These are phyloP conservation scores for Alternaria arbusti DNA, from an alignment of 2,329 filamentous ascomycete species.

Conservation along the genomic window DNA sequence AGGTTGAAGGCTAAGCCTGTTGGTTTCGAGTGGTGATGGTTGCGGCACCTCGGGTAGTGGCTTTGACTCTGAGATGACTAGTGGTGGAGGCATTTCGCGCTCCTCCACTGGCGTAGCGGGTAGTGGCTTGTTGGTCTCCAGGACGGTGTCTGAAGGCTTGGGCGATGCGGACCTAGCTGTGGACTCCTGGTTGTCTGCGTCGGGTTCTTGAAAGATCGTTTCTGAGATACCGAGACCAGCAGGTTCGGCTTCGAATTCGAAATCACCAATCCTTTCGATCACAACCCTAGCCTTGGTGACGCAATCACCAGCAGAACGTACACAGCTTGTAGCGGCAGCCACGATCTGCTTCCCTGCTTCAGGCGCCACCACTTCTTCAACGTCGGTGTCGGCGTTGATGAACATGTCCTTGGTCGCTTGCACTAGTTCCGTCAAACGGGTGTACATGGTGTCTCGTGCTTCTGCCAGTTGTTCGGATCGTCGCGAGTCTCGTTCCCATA, in stretches of 20 bases:
- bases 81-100: conserved; percentile 49
- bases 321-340: conserved; percentile 81
- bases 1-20: conserved; percentile 32
- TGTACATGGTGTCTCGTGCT: conserved; percentile 77
- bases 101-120: conserved; percentile 47
- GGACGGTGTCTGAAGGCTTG: conserved; percentile 17
- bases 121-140: conserved; percentile 47
- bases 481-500: conserved; percentile 77
- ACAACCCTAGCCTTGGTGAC: conserved; percentile 84
- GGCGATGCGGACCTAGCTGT: conserved; percentile 12
- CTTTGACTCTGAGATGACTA: conserved; percentile 65
- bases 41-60: conserved; percentile 70
- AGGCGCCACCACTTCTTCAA: conserved; percentile 78
- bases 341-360: conserved; percentile 79
- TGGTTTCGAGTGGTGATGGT: conserved; percentile 44
- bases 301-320: conserved; percentile 89
- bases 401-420: conserved; percentile 82
- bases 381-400: conserved; percentile 68
- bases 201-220: conserved; percentile 43
- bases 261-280: conserved; percentile 88
- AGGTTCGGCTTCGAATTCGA: conserved; percentile 67
- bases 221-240: conserved; percentile 53
- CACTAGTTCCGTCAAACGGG: conserved; percentile 79
- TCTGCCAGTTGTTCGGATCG: conserved; percentile 70
- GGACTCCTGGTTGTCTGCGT: conserved; percentile 16